These are phyloP conservation scores for Candida maltosa DNA, from an alignment of 805 yeast species.

Conservation along the genomic window DNA sequence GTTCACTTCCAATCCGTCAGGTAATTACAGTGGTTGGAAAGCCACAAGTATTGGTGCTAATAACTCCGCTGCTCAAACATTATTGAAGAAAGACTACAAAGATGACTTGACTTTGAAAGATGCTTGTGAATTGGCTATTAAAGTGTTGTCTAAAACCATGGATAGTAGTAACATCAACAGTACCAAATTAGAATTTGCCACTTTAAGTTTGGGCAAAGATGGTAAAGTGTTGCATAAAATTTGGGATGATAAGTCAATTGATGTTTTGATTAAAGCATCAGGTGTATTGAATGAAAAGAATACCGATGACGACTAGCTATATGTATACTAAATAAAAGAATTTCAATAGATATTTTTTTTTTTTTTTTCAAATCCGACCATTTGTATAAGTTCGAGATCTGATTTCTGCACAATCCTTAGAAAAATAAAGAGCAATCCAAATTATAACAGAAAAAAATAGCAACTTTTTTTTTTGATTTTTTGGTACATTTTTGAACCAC, in stretches of 20 bases:
- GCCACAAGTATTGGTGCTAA: constrained; percentile 97
- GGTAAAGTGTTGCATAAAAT: constrained; percentile 65
- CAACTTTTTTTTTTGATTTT: neutral
- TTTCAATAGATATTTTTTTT: too few relatives aligned
- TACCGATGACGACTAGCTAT: constrained; percentile 24
- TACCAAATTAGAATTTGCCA: constrained; percentile 92
- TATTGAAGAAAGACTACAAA: constrained; percentile 91
- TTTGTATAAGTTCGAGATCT: neutral
- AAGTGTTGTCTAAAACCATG: constrained; percentile 90
- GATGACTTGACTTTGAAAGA: constrained; percentile 70
- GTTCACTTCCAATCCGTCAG: constrained; percentile 94
- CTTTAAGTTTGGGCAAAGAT: constrained; percentile 50
- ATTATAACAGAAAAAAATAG: neutral
- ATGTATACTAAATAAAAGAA: constrained; percentile 2
- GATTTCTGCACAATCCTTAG: neutral
- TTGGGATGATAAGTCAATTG: constrained; percentile 79
- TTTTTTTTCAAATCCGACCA: neutral
- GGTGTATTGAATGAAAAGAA: constrained; percentile 55
- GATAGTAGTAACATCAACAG: constrained; percentile 81
- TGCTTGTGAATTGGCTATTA: constrained; percentile 84
- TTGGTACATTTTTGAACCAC: too few relatives aligned
- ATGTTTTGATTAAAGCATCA: constrained; percentile 62
- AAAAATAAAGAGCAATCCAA: neutral
- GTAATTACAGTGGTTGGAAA: constrained; percentile 97
- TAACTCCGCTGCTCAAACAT: constrained; percentile 92